These are phyloP conservation scores for Cyclocybe aegerita DNA, from an alignment of 768 basidiomycete genomes.

Conservation along the genomic window DNA sequence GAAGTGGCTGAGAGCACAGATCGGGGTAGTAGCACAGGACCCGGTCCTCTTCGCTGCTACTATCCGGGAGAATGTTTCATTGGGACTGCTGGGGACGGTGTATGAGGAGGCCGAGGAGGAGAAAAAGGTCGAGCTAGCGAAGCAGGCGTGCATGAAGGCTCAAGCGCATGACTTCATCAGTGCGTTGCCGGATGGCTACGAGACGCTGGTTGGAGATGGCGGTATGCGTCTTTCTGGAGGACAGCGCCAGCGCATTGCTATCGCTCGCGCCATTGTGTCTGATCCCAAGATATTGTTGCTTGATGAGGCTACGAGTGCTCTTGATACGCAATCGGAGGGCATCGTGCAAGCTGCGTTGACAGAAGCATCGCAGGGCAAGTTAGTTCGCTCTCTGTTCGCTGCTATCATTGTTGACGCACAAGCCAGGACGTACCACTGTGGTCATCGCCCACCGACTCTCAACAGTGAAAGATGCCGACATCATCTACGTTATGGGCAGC, in stretches of 20 bases:
- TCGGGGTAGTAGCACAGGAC: constrained; percentile 86
- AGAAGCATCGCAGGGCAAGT: constrained; percentile 60
- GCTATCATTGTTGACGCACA: too few relatives aligned
- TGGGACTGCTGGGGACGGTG: constrained; percentile 74
- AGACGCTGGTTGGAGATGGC: constrained; percentile 84
- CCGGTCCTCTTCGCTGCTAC: constrained; percentile 81
- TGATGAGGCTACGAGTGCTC: constrained; percentile 83
- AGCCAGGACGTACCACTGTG: constrained; percentile 62
- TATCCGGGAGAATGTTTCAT: constrained; percentile 76
- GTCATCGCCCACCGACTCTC: constrained; percentile 77
- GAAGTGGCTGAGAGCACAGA: constrained; percentile 81
- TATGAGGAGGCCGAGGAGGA: constrained; percentile 67
- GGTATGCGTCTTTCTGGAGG: constrained; percentile 82
- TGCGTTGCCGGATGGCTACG: constrained; percentile 77
- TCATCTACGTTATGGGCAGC: constrained; percentile 86
- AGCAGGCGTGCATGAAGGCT: constrained; percentile 81
- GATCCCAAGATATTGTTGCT: constrained; percentile 80
- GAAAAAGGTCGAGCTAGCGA: constrained; percentile 71
- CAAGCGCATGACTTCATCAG: constrained; percentile 84
- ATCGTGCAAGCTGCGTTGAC: constrained; percentile 90
- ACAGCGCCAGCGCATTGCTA: constrained; percentile 75
- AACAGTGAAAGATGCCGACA: constrained; percentile 79
- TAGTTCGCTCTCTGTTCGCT: too few relatives aligned
- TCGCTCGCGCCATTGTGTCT: constrained; percentile 85
- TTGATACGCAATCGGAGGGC: constrained; percentile 85